Conservation (phyloP, 2,329 filamentous ascomycete genomes). For the Paraphaeosphaeria minitans region DNA sequence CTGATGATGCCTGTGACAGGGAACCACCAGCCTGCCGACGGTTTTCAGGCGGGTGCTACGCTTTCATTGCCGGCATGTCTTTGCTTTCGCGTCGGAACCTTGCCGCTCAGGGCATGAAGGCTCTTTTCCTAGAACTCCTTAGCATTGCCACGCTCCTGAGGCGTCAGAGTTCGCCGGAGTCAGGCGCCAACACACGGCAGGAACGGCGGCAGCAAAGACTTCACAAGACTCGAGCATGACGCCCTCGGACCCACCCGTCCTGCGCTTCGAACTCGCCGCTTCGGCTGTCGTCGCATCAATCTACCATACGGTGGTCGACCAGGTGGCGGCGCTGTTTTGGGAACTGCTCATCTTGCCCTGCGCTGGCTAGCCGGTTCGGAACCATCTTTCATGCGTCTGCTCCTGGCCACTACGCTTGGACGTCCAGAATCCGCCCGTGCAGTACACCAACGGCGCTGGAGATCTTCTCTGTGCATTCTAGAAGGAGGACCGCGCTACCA, state of each 20-base stretch:
- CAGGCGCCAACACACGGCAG: conserved; percentile 6
- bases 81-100: conserved; percentile 35
- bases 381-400: conserved; percentile 40
- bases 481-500: conserved; percentile 47
- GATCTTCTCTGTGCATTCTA: conserved; percentile 50
- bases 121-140: conserved; percentile 22
- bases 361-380: conserved; percentile 40
- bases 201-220: background rate
- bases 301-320: conserved; percentile 38
- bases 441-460: conserved; percentile 47
- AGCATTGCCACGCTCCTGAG: conserved; percentile 24
- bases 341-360: conserved; percentile 39
- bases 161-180: conserved; percentile 11
- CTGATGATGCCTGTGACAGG: conserved; percentile 44
- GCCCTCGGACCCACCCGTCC: conserved; percentile 27
- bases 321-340: conserved; percentile 43
- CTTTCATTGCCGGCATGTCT: conserved; percentile 41
- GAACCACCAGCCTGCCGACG: conserved; percentile 35
- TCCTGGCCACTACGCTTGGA: conserved; percentile 41
- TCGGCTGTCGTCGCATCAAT: conserved; percentile 35
- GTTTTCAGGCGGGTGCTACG: conserved; percentile 45
- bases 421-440: conserved; percentile 42
- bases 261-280: conserved; percentile 31
- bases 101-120: conserved; percentile 14
- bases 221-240: conserved; percentile 26